Evolutionary conservation across 2,329 filamentous ascomycete species (phyloP).

Genomic region (Aspergillus hiratsukae): DNA sequence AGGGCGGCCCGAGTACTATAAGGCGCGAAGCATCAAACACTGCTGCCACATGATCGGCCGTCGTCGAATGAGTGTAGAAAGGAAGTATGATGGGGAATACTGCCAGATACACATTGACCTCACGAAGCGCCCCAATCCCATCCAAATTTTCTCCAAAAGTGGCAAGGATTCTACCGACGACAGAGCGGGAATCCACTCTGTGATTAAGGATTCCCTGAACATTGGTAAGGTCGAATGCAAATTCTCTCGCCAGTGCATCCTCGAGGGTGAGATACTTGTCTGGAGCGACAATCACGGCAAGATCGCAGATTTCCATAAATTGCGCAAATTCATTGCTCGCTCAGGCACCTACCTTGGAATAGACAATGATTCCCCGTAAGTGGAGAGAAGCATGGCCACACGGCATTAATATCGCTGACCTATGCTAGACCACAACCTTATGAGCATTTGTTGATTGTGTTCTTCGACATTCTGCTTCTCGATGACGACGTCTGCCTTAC

Average conservation of each 20-base stretch:
- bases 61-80: conserved; percentile 66
- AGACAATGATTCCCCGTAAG: conserved; percentile 63
- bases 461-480: conserved; percentile 56
- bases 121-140: conserved; percentile 47
- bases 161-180: conserved; percentile 83
- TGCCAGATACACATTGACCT: conserved; percentile 82
- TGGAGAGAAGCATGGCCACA: conserved; percentile 2
- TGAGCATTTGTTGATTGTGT: conserved; percentile 58
- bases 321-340: conserved; percentile 72
- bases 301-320: conserved; percentile 73
- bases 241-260: conserved; percentile 63
- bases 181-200: conserved; percentile 56
- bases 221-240: conserved; percentile 57
- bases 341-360: conserved; percentile 67
- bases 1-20: conserved; percentile 60
- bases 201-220: conserved; percentile 60
- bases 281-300: conserved; percentile 63
- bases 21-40: conserved; percentile 68
- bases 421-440: conserved; percentile 41
- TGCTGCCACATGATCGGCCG: conserved; percentile 62
- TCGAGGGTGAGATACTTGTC: conserved; percentile 79
- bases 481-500: conserved; percentile 52
- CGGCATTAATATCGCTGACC: conserved; percentile 11
- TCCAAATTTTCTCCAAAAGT: conserved; percentile 88
- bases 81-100: conserved; percentile 85